These are phyloP conservation scores for Aaosphaeria arxii DNA, from an alignment of 2,329 filamentous ascomycete species.

Conservation along the genomic window DNA sequence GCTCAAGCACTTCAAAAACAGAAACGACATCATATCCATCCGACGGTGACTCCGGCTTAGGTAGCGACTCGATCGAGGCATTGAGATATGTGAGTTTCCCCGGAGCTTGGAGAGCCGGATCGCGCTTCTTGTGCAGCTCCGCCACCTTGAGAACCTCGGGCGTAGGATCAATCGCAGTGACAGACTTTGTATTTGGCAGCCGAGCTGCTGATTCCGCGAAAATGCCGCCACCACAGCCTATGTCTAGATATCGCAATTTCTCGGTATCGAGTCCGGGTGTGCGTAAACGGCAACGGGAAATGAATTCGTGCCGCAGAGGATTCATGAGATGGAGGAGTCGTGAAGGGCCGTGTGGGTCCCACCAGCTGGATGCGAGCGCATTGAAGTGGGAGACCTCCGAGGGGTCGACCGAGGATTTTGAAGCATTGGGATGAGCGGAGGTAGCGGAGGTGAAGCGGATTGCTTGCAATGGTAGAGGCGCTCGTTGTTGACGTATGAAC, in stretches of 20 bases:
- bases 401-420: slow-evolving; percentile 60
- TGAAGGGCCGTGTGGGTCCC: slow-evolving; percentile 91
- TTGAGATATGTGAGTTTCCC: slow-evolving; percentile 67
- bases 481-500: background rate
- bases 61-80: slow-evolving; percentile 70
- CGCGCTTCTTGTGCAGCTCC: slow-evolving; percentile 68
- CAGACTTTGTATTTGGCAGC: slow-evolving; percentile 58
- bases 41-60: slow-evolving; percentile 19
- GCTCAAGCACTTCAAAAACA: slow-evolving; percentile 93
- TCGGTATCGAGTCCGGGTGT: slow-evolving; percentile 8
- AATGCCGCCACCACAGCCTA: slow-evolving; percentile 95
- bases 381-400: slow-evolving; percentile 94
- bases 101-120: slow-evolving; percentile 62
- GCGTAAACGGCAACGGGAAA: slow-evolving; percentile 61
- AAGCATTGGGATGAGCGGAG: background rate
- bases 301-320: slow-evolving; percentile 91
- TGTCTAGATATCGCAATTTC: slow-evolving; percentile 73
- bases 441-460: background rate
- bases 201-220: slow-evolving; percentile 86
- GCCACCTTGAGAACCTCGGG: slow-evolving; percentile 73
- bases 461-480: background rate
- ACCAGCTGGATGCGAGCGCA: slow-evolving; percentile 89
- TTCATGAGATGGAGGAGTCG: slow-evolving; percentile 97
- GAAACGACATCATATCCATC: slow-evolving; percentile 74
- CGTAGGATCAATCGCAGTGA: slow-evolving; percentile 77